Evolutionary conservation across 768 basidiomycete genomes (phyloP), one percentile per base, ranked within the genome.

Genomic region (Russula ochroleuca): DNA sequence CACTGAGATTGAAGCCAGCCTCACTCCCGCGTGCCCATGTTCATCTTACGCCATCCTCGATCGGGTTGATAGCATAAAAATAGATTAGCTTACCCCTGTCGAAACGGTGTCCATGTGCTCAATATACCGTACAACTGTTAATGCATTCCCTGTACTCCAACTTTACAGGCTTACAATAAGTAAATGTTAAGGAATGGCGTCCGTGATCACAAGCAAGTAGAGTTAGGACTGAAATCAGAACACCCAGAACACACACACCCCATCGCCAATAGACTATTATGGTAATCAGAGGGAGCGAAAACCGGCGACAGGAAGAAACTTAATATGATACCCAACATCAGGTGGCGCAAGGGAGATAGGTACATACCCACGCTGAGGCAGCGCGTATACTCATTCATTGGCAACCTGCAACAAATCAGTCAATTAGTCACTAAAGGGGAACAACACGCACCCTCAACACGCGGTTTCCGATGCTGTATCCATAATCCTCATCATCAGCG

Each of bases 401-500:
- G 64, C 64, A 11, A 65, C 59, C 64, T 65, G 21, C 15, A 49
- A n/a, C n/a, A 13, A 33, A 64, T 33, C 28, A 33, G 14, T 38
- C 28, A 13, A 43, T 45, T 31, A 55, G 53, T 37, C 31, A 21
- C 47, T 5, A 23, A 17, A 49, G 13, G 8, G 40, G 19, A 38
- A n/a, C 23, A 21, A 33, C 40, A 64, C 70, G 38, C 48, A 75
- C 74, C 69, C 73, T 72, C 60, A 75, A 58, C 53, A 75, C 74
- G 43, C 75, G 65, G 35, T 68, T 56, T 17, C 70, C 70, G 5
- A 70, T 70, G 17, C 66, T 72, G 33, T 71, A 72, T 38, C 69
- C 70, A 61, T 76, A 74, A 43, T 76, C 75, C 50, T 75, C 74
- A 13, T 75, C 73, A 31, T 76, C 75, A 19, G 71, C 63, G 33